Evolutionary conservation across 2,329 filamentous ascomycete species (phyloP), one percentile per base, ranked within the genome.

Genomic region (Nigrospora oryzae): DNA sequence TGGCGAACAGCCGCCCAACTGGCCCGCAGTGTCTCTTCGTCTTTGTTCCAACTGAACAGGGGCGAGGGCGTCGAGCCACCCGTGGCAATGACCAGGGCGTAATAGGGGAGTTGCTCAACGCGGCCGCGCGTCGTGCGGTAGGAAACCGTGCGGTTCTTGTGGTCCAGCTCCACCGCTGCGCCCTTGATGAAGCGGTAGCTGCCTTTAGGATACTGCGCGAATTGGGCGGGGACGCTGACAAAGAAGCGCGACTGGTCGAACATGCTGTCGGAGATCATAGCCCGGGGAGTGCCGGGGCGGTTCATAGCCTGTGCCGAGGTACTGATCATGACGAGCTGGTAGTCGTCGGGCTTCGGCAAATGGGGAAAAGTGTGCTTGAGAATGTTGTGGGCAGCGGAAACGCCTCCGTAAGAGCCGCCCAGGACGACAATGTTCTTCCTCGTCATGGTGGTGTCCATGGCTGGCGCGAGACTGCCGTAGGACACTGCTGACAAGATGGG

Each of bases 321-420:
- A 47, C 65, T 71, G 51, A 74, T 51, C 10, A 77, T 55, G 19
- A 69, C 50, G 36, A 75, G 52, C 34, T 66, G 60, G 50, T 71
- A 72, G 0, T 54, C 46, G 0, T 53, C 42, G 19, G 61, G 58
- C n/a, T 61, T 53, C 1, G 65, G 58, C 0, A 66, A 51, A 43
- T 60, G 49, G 1, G 75, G 71, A 11, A 78, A 39, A 19, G 64
- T 63, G 60, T 80, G 73, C 48, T 71, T 71, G 28, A 76, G 68
- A 28, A 76, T 60, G 50, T 75, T 74, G 50, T 81, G 75, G 1
- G 75, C 72, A 4, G 62, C 65, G 6, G 68, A 70, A 4, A 77
- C 45, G 19, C 75, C 75, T 11, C 58, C 73, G 49, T 73, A 78
- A 11, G 73, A 77, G 16, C 67, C 73, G 19, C 76, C 76, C 2